A percentile compares a stretch with the other conserved stretches of the same genome.
Conservation (phyloP, 2,329 filamentous ascomycete species). For the Sclerotiophoma versabilis region DNA sequence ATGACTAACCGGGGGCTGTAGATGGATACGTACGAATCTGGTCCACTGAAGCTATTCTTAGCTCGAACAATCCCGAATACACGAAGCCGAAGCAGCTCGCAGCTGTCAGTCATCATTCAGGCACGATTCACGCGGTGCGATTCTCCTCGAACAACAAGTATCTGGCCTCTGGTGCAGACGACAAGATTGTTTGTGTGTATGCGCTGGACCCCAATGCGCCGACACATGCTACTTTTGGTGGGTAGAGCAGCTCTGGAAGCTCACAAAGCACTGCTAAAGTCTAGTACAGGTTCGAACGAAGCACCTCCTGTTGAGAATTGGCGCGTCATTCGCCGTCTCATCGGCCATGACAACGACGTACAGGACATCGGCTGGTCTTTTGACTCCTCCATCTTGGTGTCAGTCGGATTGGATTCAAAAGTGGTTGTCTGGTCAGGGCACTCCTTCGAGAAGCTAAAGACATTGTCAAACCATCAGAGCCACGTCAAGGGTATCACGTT, state of each 20-base stretch:
- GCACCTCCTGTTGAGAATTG: conserved; percentile 95
- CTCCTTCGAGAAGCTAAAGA: conserved; percentile 98
- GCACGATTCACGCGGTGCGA: conserved; percentile 94
- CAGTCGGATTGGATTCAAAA: conserved; percentile 95
- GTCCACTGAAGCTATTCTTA: conserved; percentile 93
- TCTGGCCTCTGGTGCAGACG: conserved; percentile 94
- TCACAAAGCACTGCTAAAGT: conserved; percentile 19
- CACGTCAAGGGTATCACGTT: conserved; percentile 99
- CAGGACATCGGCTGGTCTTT: conserved; percentile 97
- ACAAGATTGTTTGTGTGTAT: conserved; percentile 99
- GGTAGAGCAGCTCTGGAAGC: conserved; percentile 30
- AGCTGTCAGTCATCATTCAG: conserved; percentile 97
- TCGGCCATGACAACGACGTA: conserved; percentile 98
- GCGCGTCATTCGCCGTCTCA: conserved; percentile 91
- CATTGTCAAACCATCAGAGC: conserved; percentile 88
- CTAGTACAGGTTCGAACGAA: conserved; percentile 74
- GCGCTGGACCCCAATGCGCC: conserved; percentile 84
- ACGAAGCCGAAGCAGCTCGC: conserved; percentile 89
- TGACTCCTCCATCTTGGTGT: conserved; percentile 94
- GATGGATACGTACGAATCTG: conserved; percentile 97
- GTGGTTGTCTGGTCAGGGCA: conserved; percentile 98
- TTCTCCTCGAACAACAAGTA: conserved; percentile 97
- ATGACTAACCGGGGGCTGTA: conserved; percentile 45
- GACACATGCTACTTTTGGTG: conserved; percentile 79
- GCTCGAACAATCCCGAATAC: conserved; percentile 74